These are phyloP conservation scores for Malassezia vespertilionis DNA, from an alignment of 1,284 basidiomycete genomes.

Conservation along the genomic window DNA sequence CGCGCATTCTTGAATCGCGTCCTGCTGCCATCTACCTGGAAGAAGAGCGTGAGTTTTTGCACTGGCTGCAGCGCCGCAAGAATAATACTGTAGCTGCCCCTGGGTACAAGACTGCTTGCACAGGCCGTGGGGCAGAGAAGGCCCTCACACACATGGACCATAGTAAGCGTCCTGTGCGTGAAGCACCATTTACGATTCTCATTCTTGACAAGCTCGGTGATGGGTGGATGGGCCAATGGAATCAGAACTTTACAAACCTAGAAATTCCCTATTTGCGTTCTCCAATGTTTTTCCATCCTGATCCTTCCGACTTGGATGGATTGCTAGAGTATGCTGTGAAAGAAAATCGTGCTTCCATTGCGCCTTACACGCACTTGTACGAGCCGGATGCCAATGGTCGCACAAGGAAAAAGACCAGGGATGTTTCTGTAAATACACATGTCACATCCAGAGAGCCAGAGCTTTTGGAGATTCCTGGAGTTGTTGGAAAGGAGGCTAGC, in stretches of 20 bases:
- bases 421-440: no score
- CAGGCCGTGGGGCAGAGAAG: constrained; percentile 9
- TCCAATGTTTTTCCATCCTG: constrained; percentile 49
- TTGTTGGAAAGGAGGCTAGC: constrained; percentile 47
- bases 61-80: constrained; percentile 27
- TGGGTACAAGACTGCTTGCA: no score
- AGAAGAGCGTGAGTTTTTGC: constrained; percentile 37
- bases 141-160: background rate
- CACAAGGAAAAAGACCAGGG: no score
- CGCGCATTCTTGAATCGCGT: constrained; percentile 31
- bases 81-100: constrained; percentile 3
- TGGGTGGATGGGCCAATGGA: constrained; percentile 31
- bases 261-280: constrained; percentile 41
- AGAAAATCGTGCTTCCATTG: constrained; percentile 18
- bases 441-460: no score
- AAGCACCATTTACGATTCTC: constrained; percentile 32
- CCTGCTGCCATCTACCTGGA: constrained; percentile 41
- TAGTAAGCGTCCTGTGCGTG: no score
- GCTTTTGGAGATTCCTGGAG: constrained; percentile 43
- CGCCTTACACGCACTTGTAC: no score
- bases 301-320: constrained; percentile 45
- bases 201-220: constrained; percentile 34
- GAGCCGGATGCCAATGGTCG: no score
- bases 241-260: constrained; percentile 24
- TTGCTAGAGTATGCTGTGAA: constrained; percentile 42